Conservation (phyloP, 495 filamentous ascomycete species). For the Pseudevernia furfuracea region DNA sequence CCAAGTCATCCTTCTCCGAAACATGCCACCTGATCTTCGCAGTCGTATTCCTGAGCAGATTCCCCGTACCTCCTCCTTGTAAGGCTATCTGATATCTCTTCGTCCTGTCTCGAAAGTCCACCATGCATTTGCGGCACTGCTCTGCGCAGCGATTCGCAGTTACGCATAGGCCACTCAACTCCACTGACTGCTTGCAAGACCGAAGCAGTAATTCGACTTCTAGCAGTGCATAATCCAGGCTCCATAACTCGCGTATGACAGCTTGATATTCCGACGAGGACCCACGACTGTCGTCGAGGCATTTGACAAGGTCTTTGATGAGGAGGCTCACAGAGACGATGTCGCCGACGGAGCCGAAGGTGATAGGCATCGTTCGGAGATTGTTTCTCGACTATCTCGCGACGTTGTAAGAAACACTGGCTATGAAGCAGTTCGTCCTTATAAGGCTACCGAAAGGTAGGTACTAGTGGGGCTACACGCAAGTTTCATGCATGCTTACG, state of each 20-base stretch:
- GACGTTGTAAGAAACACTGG: not conserved
- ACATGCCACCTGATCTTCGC: slow-evolving; percentile 25
- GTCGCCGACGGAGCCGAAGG: slow-evolving; percentile 32
- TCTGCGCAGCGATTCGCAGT: slow-evolving; percentile 6
- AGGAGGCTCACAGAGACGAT: slow-evolving; percentile 28
- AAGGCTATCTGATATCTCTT: slow-evolving; percentile 11
- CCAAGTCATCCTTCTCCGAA: slow-evolving; percentile 20
- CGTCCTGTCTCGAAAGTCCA: slow-evolving; percentile 7
- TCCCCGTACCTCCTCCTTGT: slow-evolving; percentile 7
- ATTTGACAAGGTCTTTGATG: slow-evolving; percentile 30
- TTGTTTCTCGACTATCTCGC: not conserved
- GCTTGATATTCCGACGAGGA: slow-evolving; percentile 27
- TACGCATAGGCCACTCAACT: slow-evolving; percentile 16
- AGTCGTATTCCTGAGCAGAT: slow-evolving; percentile 8
- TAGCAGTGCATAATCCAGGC: slow-evolving; percentile 25
- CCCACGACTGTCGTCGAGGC: slow-evolving; percentile 28
- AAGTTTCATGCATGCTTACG: slow-evolving; percentile 6
- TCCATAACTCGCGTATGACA: slow-evolving; percentile 26
- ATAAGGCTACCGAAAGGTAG: not conserved
- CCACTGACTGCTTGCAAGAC: slow-evolving; percentile 8
- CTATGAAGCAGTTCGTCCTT: not conserved
- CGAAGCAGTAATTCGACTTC: slow-evolving; percentile 24
- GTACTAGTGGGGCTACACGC: not conserved
- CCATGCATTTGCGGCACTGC: slow-evolving; percentile 15
- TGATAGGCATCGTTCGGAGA: slow-evolving; percentile 26